Base-by-base conservation (phyloP, 108 stramenopile species). In the Skeletonema grethae region DNA sequence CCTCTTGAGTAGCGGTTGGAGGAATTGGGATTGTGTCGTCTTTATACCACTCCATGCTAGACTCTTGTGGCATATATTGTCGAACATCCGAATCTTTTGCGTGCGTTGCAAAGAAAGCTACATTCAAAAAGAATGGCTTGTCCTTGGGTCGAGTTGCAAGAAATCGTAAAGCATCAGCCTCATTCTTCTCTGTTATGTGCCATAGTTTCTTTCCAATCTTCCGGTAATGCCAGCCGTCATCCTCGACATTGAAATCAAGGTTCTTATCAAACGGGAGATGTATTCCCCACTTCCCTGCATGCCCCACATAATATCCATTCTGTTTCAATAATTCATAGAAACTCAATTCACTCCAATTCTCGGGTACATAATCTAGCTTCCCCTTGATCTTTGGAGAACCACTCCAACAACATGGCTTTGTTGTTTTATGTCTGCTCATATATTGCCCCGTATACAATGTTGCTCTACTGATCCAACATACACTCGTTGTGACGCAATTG, bases 401-500 rank as follows among this genome's bases (percentile, higher is more conserved):
- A 34, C 29, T 63, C 79, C 79, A 79, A 41, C 79, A 79, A 61
- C 79, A 79, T 13, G 67, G 72, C 41, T 72, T 38, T 15, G 50
- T 69, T 15, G 79, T 79, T 16, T 67, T 53, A 78, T 94, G 93
- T 15, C 88, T 72, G 28, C 82, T 71, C 7, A 84, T 57, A 65
- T 91, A 91, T 39, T 77, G 70, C 16, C 93, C 93, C 1, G 88
- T 91, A 63, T 76, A 77, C 9, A 94, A 69, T 5, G 93, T 91
- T 48, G 87, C 90, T 7, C 93, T 59, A 13, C 82, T 84, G 4
- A 90, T 84, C 93, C 89, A 90, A 57, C 93, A 94, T 10, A 94
- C 80, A 48, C 82, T 79, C 10, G 93, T 94, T 46, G 93, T 94
- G 32, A 94, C 93, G 66, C 88, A 89, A 59, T 94, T 91, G 65